phyloP scores from a whole-genome alignment of 2,329 filamentous ascomycete genomes.

The Knufia petricola region DNA sequence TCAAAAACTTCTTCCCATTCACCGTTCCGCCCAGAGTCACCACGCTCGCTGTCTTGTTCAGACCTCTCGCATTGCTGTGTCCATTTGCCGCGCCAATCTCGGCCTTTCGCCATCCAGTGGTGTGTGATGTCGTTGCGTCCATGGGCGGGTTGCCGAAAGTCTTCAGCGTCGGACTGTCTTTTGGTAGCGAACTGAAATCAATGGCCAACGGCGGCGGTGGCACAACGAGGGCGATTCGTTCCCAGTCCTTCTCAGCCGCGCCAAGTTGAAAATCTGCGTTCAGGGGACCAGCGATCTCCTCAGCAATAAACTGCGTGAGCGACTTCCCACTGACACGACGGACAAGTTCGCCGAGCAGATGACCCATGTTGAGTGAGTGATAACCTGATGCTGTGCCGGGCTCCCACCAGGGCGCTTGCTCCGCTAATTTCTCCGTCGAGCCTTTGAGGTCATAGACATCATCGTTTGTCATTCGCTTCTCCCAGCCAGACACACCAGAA shows the following conservation, averaged over 20 bases:
- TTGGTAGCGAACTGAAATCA: conserved; percentile 18
- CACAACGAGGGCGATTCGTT: conserved; percentile 31
- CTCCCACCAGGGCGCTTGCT: conserved; percentile 37
- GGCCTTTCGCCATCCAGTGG: conserved; percentile 29
- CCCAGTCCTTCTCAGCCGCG: conserved; percentile 33
- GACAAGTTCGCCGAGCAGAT: conserved; percentile 37
- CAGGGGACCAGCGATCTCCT: conserved; percentile 35
- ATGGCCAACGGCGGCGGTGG: conserved; percentile 16
- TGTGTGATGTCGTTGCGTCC: conserved; percentile 20
- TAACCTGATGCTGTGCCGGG: conserved; percentile 38
- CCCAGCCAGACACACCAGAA: conserved; percentile 28
- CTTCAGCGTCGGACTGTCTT: conserved; percentile 26
- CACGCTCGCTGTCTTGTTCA: conserved; percentile 35
- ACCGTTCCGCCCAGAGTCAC: conserved; percentile 29
- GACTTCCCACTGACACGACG: conserved; percentile 33
- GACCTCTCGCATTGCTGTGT: conserved; percentile 35
- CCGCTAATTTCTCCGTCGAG: conserved; percentile 29
- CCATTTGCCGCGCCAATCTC: conserved; percentile 39
- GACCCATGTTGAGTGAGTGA: conserved; percentile 33
- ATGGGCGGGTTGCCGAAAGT: conserved; percentile 25
- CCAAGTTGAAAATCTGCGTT: conserved; percentile 41
- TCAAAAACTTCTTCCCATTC: conserved; percentile 31
- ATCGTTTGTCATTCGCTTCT: conserved; percentile 25
- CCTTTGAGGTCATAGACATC: conserved; percentile 28
- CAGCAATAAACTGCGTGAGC: conserved; percentile 35